Base-by-base conservation (phyloP, 2,329 filamentous ascomycete species). In the Neoascochyta sp. region DNA sequence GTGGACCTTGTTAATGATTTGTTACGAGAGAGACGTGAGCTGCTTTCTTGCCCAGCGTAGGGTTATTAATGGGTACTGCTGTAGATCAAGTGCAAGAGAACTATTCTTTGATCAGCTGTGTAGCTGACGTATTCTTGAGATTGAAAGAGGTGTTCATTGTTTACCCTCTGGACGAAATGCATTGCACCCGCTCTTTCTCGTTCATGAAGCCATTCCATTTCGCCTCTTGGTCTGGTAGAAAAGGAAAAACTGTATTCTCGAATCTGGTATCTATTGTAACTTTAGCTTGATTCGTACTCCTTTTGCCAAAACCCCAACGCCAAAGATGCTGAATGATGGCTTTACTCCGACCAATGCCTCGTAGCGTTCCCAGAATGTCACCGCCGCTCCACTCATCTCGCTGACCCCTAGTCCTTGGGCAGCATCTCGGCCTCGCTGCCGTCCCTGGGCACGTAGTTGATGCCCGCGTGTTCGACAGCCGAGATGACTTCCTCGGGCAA, bases 401-500 rank as follows among this genome's bases (percentile, higher is more conserved):
- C 2, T 4, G 1, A 15, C 6, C 2, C 9, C 34, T 43, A 50
- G 21, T 60, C 56, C 36, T 50, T 57, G 18, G 53, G 55, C 2
- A 61, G 40, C 40, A 59, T 58, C 31, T 64, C 60, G 35, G 53
- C 56, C 30, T 59, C 59, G 28, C 52, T 59, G 12, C 61, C 61
- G 24, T 64, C 61, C 16, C 61, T 45, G 3, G 78, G 76, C 23
- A 80, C 70, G 47, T 80, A 81, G 54, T 73, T 74, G 27, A 80
- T 66, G 10, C 78, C 78, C 6, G 74, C 70, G 46, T 72, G 74
- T 58, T 80, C 76, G 17, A 76, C 64, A 19, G 67, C 68, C 20
- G 66, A 65, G 16, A 78, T 63, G 21, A 75, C 69, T 34, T 81
- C 76, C 22, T 75, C 73, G 0, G 76, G 74, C 27, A 81, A 55